A percentile compares a stretch with the other conserved stretches of the same genome.
Conservation (phyloP, 1,139 yeast species). For the Saccharomyces hybrid region DNA sequence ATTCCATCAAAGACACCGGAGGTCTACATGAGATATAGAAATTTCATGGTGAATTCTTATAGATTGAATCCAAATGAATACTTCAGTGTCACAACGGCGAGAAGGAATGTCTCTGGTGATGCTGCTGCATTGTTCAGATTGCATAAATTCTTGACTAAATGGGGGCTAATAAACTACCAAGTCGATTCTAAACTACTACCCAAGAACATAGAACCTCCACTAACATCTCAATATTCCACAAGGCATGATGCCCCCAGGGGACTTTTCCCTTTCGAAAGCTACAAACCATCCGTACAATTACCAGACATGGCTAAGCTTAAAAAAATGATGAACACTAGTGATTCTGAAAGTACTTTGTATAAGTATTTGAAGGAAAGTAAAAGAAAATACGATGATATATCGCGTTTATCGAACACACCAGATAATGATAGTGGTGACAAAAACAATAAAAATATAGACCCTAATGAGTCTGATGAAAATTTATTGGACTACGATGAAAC, state of each 20-base stretch:
- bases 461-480: constrained; percentile 6
- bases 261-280: constrained; percentile 83
- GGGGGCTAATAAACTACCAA: constrained; percentile 97
- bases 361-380: constrained; percentile 17
- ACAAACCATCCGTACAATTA: constrained; percentile 46
- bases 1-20: constrained; percentile 83
- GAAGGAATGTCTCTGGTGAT: constrained; percentile 93
- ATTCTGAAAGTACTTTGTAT: constrained; percentile 18
- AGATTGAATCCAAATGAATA: constrained; percentile 90
- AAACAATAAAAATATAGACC: constrained; percentile 1
- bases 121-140: constrained; percentile 89
- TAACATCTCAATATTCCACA: constrained; percentile 60
- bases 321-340: constrained; percentile 37
- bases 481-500: constrained; percentile 6
- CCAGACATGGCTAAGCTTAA: constrained; percentile 54
- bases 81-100: constrained; percentile 84
- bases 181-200: constrained; percentile 62
- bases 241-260: constrained; percentile 91
- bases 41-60: constrained; percentile 89
- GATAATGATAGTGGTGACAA: background rate
- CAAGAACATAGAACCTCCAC: constrained; percentile 62
- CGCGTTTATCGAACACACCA: background rate
- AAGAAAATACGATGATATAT: constrained; percentile 6
- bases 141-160: constrained; percentile 80
- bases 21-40: constrained; percentile 79